Conservation (phyloP, 108 stramenopile genomes). For the Halocafeteria seosinensis region DNA sequence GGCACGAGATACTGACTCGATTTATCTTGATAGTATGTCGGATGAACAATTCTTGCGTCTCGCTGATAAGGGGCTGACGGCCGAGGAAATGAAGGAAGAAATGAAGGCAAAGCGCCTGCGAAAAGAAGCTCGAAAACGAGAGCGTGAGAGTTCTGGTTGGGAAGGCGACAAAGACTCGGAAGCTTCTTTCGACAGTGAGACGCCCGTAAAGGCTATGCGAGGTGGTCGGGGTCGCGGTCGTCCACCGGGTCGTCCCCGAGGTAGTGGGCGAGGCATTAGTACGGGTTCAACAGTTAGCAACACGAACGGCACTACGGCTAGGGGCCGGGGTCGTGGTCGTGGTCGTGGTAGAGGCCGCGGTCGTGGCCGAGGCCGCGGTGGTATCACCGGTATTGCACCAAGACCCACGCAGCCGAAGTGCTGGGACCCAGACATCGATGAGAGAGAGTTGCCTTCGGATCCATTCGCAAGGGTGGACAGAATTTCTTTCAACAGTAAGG, state of each 20-base stretch:
- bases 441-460: background rate
- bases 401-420: too few species aligned
- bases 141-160: background rate
- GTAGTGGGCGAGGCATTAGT: background rate
- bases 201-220: too few species aligned
- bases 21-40: constrained; percentile 75
- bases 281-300: background rate
- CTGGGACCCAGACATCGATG: too few species aligned
- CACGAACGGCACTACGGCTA: too few species aligned
- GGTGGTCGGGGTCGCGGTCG: too few species aligned
- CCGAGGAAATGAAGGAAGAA: constrained; percentile 28
- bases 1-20: constrained; percentile 37
- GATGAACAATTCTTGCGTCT: constrained; percentile 70
- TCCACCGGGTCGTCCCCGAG: background rate
- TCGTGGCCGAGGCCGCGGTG: too few species aligned
- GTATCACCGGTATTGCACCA: too few species aligned
- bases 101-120: constrained; percentile 18
- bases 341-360: too few species aligned
- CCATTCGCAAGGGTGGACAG: background rate
- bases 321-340: too few species aligned
- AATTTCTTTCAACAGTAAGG: too few species aligned
- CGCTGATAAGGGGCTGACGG: constrained; percentile 56
- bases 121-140: constrained; percentile 15
- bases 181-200: too few species aligned
- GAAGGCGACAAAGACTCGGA: background rate